phyloP scores from a whole-genome alignment of 164 flowering plant genomes.

The Berberis vulgaris region DNA sequence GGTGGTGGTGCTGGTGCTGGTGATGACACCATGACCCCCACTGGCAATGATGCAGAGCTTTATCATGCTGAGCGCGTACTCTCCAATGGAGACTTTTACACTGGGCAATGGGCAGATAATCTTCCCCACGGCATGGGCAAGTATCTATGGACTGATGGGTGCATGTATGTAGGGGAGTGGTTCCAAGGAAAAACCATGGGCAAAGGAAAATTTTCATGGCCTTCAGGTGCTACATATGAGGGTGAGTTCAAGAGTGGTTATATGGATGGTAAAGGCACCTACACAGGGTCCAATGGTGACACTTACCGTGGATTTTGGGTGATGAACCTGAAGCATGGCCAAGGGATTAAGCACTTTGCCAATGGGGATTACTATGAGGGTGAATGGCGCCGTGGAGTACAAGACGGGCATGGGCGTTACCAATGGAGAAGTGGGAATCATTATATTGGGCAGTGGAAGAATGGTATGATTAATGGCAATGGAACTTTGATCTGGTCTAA shows the following conservation, averaged over 20 bases:
- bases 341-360: conserved; percentile 36
- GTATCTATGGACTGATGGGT: conserved; percentile 89
- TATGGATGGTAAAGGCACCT: conserved; percentile 77
- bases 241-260: conserved; percentile 79
- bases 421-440: conserved; percentile 50
- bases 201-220: conserved; percentile 79
- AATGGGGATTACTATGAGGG: conserved; percentile 79
- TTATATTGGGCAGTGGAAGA: conserved; percentile 65
- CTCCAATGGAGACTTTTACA: conserved; percentile 79
- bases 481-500: conserved; percentile 56
- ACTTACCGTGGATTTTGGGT: conserved; percentile 64
- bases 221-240: conserved; percentile 82
- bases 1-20: background rate
- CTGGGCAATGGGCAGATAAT: conserved; percentile 65
- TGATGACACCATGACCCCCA: conserved; percentile 7
- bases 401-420: conserved; percentile 65
- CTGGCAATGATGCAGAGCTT: conserved; percentile 15
- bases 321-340: conserved; percentile 71
- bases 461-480: conserved; percentile 50
- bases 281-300: conserved; percentile 43
- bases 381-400: conserved; percentile 64
- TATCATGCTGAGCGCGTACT: conserved; percentile 49
- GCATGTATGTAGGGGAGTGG: conserved; percentile 95
- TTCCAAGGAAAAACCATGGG: conserved; percentile 66
- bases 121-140: conserved; percentile 81